Evolutionary conservation across 441 rosid species (phyloP).

Genomic region (Kokia cookei): DNA sequence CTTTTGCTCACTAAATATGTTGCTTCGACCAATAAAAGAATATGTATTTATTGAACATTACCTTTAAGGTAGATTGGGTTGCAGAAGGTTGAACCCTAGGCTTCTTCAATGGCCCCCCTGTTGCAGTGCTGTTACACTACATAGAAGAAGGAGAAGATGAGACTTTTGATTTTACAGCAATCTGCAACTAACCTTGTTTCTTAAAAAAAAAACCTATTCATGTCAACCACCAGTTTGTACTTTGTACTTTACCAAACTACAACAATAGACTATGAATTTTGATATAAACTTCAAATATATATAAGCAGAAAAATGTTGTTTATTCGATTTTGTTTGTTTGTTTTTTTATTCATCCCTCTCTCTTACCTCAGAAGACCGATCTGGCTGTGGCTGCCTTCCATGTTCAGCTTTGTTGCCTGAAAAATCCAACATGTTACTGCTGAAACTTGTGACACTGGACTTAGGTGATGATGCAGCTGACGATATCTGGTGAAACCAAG

Average conservation of each 20-base stretch:
- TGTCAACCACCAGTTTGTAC: background rate
- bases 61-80: slow-evolving; percentile 82
- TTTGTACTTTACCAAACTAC: background rate
- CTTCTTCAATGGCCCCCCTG: slow-evolving; percentile 81
- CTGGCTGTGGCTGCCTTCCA: slow-evolving; percentile 60
- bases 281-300: background rate
- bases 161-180: slow-evolving; percentile 3
- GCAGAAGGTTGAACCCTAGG: slow-evolving; percentile 85
- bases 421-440: slow-evolving; percentile 73
- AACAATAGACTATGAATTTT: background rate
- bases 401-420: slow-evolving; percentile 50
- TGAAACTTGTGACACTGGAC: slow-evolving; percentile 68
- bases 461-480: slow-evolving; percentile 45
- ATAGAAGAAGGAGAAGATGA: background rate
- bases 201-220: background rate
- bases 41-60: slow-evolving; percentile 18
- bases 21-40: too few relatives aligned
- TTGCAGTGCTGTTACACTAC: slow-evolving; percentile 75
- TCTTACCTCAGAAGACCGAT: slow-evolving; percentile 68
- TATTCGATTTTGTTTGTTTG: background rate
- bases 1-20: too few relatives aligned
- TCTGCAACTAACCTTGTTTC: background rate
- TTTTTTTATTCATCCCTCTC: background rate
- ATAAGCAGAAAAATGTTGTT: background rate
- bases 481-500: slow-evolving; percentile 42